These are phyloP conservation scores for Trichoderma guizhouense DNA, from an alignment of 2,329 filamentous ascomycete species.

Conservation along the genomic window DNA sequence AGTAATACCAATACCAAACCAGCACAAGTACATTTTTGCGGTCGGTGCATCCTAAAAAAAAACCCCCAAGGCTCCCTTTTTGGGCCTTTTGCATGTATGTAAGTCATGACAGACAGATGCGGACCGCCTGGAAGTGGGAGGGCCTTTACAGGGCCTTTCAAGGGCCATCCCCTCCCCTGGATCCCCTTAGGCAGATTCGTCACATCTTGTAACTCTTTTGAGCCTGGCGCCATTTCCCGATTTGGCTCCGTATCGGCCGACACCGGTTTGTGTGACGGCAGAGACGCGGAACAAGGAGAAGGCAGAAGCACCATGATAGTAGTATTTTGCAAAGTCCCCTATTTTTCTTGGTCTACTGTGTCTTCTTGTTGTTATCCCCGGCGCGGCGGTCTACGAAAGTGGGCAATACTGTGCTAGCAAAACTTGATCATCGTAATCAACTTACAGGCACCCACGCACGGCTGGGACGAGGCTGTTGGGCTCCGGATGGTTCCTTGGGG, in stretches of 20 bases:
- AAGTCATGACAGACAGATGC: slow-evolving; percentile 16
- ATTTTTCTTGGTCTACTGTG: neutral
- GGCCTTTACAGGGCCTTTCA: too few relatives aligned
- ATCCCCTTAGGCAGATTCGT: slow-evolving; percentile 15
- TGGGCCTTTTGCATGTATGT: slow-evolving; percentile 16
- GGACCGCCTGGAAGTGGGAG: neutral
- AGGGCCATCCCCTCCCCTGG: neutral
- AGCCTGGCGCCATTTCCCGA: slow-evolving; percentile 7
- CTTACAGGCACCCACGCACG: neutral
- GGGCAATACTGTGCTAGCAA: neutral
- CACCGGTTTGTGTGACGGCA: neutral
- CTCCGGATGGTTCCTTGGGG: neutral
- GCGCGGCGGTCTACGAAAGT: neutral
- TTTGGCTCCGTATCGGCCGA: slow-evolving; percentile 12
- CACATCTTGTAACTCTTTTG: slow-evolving; percentile 19
- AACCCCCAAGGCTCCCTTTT: neutral
- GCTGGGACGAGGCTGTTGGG: slow-evolving; percentile 5
- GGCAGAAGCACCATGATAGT: neutral
- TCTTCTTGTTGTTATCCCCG: neutral
- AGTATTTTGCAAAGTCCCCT: neutral
- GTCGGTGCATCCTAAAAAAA: neutral
- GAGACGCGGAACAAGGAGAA: neutral
- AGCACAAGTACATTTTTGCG: neutral
- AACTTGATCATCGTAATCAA: neutral
- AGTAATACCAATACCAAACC: neutral